These are phyloP conservation scores for Kluyveromyces nonfermentans DNA, from an alignment of 805 yeast species.

Conservation along the genomic window DNA sequence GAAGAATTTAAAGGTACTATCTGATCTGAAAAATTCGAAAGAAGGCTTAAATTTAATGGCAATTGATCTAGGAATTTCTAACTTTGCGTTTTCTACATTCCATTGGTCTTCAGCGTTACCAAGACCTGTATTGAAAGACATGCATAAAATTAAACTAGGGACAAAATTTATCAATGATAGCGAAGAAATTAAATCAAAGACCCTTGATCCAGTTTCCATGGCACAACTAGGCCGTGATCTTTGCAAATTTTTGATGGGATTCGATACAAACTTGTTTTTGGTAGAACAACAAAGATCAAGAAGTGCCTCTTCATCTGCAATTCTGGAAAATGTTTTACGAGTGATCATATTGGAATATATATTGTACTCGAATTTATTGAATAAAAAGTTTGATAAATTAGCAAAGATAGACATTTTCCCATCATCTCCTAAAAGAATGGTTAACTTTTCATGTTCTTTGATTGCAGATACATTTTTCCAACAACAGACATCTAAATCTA, in stretches of 20 bases:
- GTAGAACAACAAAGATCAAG: constrained; percentile 52
- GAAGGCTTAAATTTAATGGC: constrained; percentile 21
- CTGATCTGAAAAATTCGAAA: constrained; percentile 2
- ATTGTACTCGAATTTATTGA: constrained; percentile 13
- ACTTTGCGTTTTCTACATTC: constrained; percentile 27
- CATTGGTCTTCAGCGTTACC: constrained; percentile 16
- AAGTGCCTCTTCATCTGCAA: constrained; percentile 35
- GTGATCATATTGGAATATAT: constrained; percentile 44
- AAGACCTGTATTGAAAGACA: constrained; percentile 24
- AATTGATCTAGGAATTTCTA: constrained; percentile 32
- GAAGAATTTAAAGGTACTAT: constrained; percentile 7
- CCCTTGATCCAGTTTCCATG: constrained; percentile 3
- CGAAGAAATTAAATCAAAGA: background rate
- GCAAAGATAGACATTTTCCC: background rate
- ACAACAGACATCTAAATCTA: background rate
- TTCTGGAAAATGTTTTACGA: constrained; percentile 43
- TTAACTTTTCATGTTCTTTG: constrained; percentile 18
- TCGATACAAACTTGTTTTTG: constrained; percentile 34
- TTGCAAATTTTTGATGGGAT: constrained; percentile 18
- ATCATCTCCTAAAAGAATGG: constrained; percentile 20
- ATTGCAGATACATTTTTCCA: constrained; percentile 2
- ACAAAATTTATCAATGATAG: constrained; percentile 7
- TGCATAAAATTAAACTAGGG: constrained; percentile 29
- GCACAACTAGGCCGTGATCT: constrained; percentile 17
- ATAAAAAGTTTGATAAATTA: constrained; percentile 2